phyloP scores from a whole-genome alignment of 2,329 filamentous ascomycete genomes.

The Aspergillus sp. region DNA sequence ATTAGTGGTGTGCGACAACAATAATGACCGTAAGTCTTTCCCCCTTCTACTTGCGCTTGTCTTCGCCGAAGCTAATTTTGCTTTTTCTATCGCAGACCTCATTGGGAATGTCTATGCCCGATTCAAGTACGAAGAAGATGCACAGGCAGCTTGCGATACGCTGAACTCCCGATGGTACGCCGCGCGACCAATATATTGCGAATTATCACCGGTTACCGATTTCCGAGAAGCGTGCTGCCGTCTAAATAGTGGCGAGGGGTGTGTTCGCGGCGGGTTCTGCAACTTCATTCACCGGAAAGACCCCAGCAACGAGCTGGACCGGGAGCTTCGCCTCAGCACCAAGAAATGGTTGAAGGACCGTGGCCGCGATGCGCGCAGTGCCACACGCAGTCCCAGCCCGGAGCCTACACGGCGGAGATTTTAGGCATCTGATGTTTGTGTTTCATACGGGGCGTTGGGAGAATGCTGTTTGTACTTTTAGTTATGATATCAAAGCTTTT shows the following conservation, averaged over 20 bases:
- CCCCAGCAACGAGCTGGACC: slow-evolving; percentile 81
- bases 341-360: slow-evolving; percentile 94
- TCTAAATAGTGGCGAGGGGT: slow-evolving; percentile 91
- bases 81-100: slow-evolving; percentile 59
- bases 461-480: slow-evolving; percentile 19
- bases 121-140: slow-evolving; percentile 99
- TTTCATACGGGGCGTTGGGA: slow-evolving; percentile 23
- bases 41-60: not conserved
- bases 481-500: slow-evolving; percentile 30
- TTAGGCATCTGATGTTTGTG: slow-evolving; percentile 40
- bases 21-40: slow-evolving; percentile 83
- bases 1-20: slow-evolving; percentile 98
- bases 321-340: slow-evolving; percentile 80
- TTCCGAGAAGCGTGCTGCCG: slow-evolving; percentile 97
- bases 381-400: slow-evolving; percentile 78
- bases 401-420: slow-evolving; percentile 75
- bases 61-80: slow-evolving; percentile 16
- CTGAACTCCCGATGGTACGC: slow-evolving; percentile 97
- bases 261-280: slow-evolving; percentile 94
- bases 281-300: slow-evolving; percentile 99
- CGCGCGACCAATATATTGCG: slow-evolving; percentile 95
- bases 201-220: slow-evolving; percentile 93
- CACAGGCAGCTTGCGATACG: slow-evolving; percentile 88
- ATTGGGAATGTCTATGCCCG: slow-evolving; percentile 99
- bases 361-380: slow-evolving; percentile 80